Conservation (phyloP, 768 basidiomycete genomes). For the Epithele typhae region DNA sequence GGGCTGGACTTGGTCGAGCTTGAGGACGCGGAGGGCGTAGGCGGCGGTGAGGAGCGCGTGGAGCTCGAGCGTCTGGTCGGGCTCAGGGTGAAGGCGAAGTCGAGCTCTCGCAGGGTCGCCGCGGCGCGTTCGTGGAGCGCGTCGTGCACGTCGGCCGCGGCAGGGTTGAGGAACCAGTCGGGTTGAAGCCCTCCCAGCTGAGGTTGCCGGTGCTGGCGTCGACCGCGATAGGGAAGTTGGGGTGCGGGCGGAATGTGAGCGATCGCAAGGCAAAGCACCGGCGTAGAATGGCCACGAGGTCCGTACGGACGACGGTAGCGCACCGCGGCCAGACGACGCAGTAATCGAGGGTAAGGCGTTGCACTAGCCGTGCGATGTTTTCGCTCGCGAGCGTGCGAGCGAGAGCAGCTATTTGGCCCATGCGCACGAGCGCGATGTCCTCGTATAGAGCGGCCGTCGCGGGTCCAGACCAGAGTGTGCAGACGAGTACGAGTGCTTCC, state of each 20-base stretch:
- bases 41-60: background rate
- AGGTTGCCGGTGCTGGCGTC: background rate
- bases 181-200: slow-evolving; percentile 1
- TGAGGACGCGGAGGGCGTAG: background rate
- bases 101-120: background rate
- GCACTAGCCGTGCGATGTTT: background rate
- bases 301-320: background rate
- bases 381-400: background rate
- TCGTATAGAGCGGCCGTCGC: slow-evolving; percentile 8
- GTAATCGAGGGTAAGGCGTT: slow-evolving; percentile 2
- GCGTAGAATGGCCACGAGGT: background rate
- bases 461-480: slow-evolving; percentile 3
- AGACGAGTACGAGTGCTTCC: slow-evolving; percentile 1
- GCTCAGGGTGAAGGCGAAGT: background rate
- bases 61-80: too few relatives aligned
- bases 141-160: background rate
- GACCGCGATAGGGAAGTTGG: background rate
- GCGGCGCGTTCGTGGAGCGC: background rate
- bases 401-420: slow-evolving; percentile 7
- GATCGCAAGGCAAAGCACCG: slow-evolving; percentile 2
- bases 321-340: slow-evolving; percentile 3
- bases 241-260: background rate
- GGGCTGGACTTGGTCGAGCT: background rate
- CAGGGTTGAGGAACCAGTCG: background rate
- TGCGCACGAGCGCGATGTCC: slow-evolving; percentile 4